Evolutionary conservation across 1,284 basidiomycete genomes (phyloP).

Genomic region (Marasmius tenuissimus): DNA sequence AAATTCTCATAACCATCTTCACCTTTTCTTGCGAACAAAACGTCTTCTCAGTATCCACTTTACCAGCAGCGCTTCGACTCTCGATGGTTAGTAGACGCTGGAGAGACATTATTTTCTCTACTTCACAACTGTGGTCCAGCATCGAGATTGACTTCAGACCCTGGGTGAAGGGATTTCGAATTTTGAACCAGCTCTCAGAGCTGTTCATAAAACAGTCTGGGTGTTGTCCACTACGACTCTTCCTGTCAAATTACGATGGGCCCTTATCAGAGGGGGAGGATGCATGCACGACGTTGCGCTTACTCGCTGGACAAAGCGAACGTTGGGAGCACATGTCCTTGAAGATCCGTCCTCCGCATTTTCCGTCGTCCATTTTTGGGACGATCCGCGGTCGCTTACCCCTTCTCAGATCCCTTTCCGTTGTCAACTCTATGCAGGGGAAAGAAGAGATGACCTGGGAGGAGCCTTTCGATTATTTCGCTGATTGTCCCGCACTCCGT

Average conservation of each 20-base stretch:
- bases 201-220: neutral
- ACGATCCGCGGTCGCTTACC: neutral
- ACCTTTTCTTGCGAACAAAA: neutral
- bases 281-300: neutral
- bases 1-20: neutral
- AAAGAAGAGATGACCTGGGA: neutral
- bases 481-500: neutral
- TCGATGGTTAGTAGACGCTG: neutral
- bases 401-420: neutral
- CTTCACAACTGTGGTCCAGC: neutral
- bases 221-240: neutral
- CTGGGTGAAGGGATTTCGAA: neutral
- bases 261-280: no score
- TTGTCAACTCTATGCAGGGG: no score
- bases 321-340: neutral
- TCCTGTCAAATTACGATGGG: neutral
- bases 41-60: neutral
- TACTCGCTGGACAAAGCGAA: neutral
- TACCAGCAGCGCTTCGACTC: neutral
- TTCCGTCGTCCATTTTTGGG: neutral
- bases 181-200: no score
- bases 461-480: neutral
- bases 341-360: neutral
- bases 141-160: neutral
- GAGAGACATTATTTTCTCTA: neutral